A percentile compares a stretch with the other conserved stretches of the same genome.
Evolutionary conservation across 2,329 filamentous ascomycete genomes (phyloP).

Genomic region (Geosmithia flava): DNA sequence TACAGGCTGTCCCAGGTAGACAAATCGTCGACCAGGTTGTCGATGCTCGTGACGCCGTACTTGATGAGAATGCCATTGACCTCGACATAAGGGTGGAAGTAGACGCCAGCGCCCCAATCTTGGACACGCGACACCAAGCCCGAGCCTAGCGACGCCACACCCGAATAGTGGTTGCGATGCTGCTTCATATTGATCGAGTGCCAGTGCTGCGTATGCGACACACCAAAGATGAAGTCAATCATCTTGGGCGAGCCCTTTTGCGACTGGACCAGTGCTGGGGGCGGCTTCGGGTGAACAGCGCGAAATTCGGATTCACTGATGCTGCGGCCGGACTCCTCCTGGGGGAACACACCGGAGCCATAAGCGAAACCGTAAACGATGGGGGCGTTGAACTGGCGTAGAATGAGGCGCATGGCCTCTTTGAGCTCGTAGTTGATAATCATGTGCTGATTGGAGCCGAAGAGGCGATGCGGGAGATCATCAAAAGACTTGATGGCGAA

Average conservation of each 20-base stretch:
- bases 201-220: constrained; percentile 92
- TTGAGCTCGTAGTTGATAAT: constrained; percentile 93
- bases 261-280: constrained; percentile 67
- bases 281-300: constrained; percentile 70
- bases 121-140: constrained; percentile 76
- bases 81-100: constrained; percentile 93
- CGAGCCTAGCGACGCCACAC: constrained; percentile 70
- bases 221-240: constrained; percentile 97
- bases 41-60: constrained; percentile 91
- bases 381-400: constrained; percentile 85
- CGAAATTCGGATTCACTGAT: constrained; percentile 43
- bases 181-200: constrained; percentile 85
- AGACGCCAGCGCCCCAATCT: constrained; percentile 88
- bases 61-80: constrained; percentile 95
- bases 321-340: constrained; percentile 40
- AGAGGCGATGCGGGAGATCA: constrained; percentile 39
- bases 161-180: constrained; percentile 87
- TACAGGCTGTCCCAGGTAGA: constrained; percentile 91
- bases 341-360: constrained; percentile 90
- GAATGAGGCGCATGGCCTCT: constrained; percentile 71
- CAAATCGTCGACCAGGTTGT: constrained; percentile 78
- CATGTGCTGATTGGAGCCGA: constrained; percentile 94
- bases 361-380: constrained; percentile 97
- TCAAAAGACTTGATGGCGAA: constrained; percentile 28
- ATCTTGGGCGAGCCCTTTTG: constrained; percentile 87